A percentile compares a stretch with the other conserved stretches of the same genome.
phyloP scores from a whole-genome alignment of 192 early-diverging fungal species.

The Allomyces javanicus region DNA sequence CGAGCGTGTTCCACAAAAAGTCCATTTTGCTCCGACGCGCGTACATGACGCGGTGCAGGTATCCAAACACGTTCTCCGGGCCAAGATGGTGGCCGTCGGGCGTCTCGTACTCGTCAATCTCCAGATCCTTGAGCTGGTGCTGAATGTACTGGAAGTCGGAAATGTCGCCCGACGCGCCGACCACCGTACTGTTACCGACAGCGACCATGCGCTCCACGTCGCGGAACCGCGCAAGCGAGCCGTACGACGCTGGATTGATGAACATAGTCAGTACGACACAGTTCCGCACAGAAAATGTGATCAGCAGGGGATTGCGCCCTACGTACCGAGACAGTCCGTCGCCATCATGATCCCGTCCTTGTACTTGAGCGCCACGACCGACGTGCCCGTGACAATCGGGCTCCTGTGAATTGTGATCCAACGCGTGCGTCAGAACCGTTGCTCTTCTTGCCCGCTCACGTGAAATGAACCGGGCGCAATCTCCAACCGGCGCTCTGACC shows the following conservation, averaged over 20 bases:
- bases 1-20: constrained; percentile 88
- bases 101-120: constrained; percentile 66
- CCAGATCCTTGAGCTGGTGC: constrained; percentile 56
- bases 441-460: not conserved
- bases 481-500: not conserved
- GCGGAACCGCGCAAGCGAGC: constrained; percentile 77
- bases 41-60: constrained; percentile 80
- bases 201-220: constrained; percentile 62
- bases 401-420: constrained; percentile 16
- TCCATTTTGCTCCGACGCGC: constrained; percentile 65
- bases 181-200: constrained; percentile 64
- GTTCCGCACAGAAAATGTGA: not conserved
- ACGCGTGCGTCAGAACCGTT: not conserved
- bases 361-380: constrained; percentile 82
- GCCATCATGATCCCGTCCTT: constrained; percentile 95
- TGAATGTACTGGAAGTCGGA: constrained; percentile 84
- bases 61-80: constrained; percentile 77
- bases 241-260: constrained; percentile 60
- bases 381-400: constrained; percentile 84
- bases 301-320: not conserved
- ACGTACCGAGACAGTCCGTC: constrained; percentile 66
- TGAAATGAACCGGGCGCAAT: not conserved
- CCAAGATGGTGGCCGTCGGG: constrained; percentile 76
- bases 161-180: constrained; percentile 83
- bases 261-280: not conserved